Evolutionary conservation across 306 rosid genomes (phyloP).

Genomic region (Vigna trinervia): DNA sequence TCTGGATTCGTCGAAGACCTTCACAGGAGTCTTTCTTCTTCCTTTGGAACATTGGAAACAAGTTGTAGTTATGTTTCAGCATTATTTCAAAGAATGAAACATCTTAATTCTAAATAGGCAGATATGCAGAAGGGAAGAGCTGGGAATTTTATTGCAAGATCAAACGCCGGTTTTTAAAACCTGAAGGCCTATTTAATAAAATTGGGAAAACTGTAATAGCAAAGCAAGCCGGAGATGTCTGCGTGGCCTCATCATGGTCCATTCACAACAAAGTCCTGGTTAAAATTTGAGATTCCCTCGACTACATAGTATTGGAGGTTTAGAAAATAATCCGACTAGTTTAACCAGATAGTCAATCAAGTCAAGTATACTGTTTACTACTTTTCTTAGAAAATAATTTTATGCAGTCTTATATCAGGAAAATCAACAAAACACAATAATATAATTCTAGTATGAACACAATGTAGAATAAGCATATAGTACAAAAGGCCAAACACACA

Average conservation of each 20-base stretch:
- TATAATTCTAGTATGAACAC: slow-evolving; percentile 26
- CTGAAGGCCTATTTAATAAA: not conserved
- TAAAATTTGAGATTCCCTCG: too few relatives aligned
- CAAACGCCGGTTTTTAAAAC: not conserved
- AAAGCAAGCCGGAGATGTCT: not conserved
- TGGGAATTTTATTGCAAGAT: not conserved
- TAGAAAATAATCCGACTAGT: too few relatives aligned
- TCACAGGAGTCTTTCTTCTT: not conserved
- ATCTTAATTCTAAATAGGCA: not conserved
- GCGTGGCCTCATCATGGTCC: not conserved
- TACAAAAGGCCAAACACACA: slow-evolving; percentile 5
- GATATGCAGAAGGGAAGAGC: not conserved
- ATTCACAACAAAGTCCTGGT: too few relatives aligned
- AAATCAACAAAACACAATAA: slow-evolving; percentile 1
- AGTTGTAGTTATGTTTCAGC: not conserved
- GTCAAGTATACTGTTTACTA: not conserved
- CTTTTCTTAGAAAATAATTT: not conserved
- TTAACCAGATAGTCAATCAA: not conserved
- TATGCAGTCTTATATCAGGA: slow-evolving; percentile 7
- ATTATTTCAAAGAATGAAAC: not conserved
- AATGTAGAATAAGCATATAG: not conserved
- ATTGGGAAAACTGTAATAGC: not conserved
- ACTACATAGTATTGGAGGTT: too few relatives aligned
- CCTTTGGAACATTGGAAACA: not conserved
- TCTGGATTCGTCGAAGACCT: not conserved